phyloP scores from a whole-genome alignment of 164 flowering plant genomes.

The Echeveria elegans region DNA sequence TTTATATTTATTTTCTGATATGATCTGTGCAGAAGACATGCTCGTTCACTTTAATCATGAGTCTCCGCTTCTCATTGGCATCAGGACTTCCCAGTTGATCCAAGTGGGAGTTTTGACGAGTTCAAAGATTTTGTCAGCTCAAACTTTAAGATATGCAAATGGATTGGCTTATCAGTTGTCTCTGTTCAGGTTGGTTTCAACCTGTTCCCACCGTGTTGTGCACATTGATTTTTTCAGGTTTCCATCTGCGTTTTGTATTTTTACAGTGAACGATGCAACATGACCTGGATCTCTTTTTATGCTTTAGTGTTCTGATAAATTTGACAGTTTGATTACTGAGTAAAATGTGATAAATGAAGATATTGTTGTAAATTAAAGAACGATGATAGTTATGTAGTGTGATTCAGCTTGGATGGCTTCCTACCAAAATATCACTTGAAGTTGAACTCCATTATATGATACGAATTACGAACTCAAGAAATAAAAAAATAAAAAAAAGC shows the following conservation, averaged over 20 bases:
- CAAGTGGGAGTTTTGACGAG: slow-evolving; percentile 47
- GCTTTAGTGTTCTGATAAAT: too few species aligned
- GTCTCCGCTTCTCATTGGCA: neutral
- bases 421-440: too few species aligned
- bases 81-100: slow-evolving; percentile 85
- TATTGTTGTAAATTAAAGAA: too few species aligned
- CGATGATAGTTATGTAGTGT: too few species aligned
- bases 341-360: too few species aligned
- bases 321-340: too few species aligned
- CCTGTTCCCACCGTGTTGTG: neutral
- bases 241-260: neutral
- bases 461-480: too few species aligned
- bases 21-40: neutral
- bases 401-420: too few species aligned
- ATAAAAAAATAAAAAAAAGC: too few species aligned
- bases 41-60: neutral
- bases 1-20: neutral
- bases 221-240: neutral
- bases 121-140: slow-evolving; percentile 58
- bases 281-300: too few species aligned
- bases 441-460: too few species aligned
- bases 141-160: slow-evolving; percentile 69
- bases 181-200: slow-evolving; percentile 53
- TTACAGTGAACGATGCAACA: neutral
- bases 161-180: slow-evolving; percentile 64